phyloP scores from a whole-genome alignment of 2,329 filamentous ascomycete species.

The Cladosporium sp. region DNA sequence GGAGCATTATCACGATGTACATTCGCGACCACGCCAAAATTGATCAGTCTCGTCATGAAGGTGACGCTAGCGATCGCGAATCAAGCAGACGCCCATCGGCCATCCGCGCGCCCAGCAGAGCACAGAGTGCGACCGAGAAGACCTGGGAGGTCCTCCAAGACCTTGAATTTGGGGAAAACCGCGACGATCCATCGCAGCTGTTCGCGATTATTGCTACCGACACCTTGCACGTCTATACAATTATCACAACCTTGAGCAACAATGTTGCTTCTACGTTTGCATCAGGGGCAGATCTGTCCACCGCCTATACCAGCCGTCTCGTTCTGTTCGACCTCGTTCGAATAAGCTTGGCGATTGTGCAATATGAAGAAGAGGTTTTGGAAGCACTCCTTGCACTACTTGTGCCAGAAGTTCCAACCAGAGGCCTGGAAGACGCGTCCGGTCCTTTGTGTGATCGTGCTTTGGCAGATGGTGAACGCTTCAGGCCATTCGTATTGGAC shows the following conservation, averaged over 20 bases:
- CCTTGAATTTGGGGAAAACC: constrained; percentile 30
- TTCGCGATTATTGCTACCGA: constrained; percentile 51
- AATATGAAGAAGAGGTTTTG: constrained; percentile 72
- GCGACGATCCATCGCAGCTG: constrained; percentile 50
- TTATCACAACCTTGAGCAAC: constrained; percentile 46
- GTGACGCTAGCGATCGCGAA: constrained; percentile 25
- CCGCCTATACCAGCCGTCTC: constrained; percentile 63
- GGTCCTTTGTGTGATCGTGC: constrained; percentile 4
- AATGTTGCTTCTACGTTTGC: constrained; percentile 51
- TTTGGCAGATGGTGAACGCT: constrained; percentile 47
- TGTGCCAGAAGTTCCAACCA: constrained; percentile 22
- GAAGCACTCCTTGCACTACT: constrained; percentile 66
- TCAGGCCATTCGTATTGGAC: constrained; percentile 62
- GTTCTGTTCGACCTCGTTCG: constrained; percentile 71
- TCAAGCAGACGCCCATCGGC: constrained; percentile 18
- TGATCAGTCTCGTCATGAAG: constrained; percentile 51
- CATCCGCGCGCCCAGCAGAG: constrained; percentile 17
- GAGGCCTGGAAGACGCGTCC: constrained; percentile 6
- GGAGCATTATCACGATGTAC: constrained; percentile 73
- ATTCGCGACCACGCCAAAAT: constrained; percentile 64
- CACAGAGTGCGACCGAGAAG: constrained; percentile 25
- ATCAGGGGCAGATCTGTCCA: constrained; percentile 50
- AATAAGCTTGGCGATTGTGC: constrained; percentile 64
- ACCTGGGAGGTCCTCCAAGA: constrained; percentile 29
- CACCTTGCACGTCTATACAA: constrained; percentile 49